Conservation (phyloP, 768 basidiomycete genomes). For the Amanita muscaria region DNA sequence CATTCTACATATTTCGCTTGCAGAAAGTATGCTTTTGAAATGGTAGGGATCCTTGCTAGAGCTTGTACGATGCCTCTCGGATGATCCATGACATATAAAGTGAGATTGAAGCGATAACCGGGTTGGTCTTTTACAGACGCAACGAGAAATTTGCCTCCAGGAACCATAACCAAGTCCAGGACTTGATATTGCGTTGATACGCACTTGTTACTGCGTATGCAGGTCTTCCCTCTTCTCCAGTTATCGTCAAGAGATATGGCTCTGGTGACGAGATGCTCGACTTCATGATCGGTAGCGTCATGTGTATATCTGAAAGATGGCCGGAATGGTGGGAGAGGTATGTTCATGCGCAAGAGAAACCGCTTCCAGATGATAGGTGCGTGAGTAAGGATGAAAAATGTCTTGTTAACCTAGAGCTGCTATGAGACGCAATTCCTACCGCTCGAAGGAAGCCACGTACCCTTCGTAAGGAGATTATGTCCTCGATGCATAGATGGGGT, state of each 20-base stretch:
- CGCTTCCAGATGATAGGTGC: slow-evolving; percentile 65
- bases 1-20: slow-evolving; percentile 53
- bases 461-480: slow-evolving; percentile 36
- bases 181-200: slow-evolving; percentile 28
- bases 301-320: slow-evolving; percentile 43
- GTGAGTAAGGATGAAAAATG: slow-evolving; percentile 55
- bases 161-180: slow-evolving; percentile 47
- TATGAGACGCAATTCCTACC: not conserved
- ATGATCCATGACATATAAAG: slow-evolving; percentile 51
- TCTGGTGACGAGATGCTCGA: slow-evolving; percentile 52
- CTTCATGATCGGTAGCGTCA: slow-evolving; percentile 30
- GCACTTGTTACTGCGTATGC: slow-evolving; percentile 18
- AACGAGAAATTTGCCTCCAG: slow-evolving; percentile 61
- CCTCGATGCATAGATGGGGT: slow-evolving; percentile 33
- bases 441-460: slow-evolving; percentile 18
- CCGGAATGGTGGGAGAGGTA: slow-evolving; percentile 54
- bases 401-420: slow-evolving; percentile 40
- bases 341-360: slow-evolving; percentile 41
- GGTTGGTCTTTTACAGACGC: slow-evolving; percentile 44
- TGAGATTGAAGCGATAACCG: slow-evolving; percentile 38
- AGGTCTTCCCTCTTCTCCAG: slow-evolving; percentile 39
- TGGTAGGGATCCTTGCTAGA: slow-evolving; percentile 41
- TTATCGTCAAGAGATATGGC: slow-evolving; percentile 53
- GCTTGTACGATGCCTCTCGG: slow-evolving; percentile 33
- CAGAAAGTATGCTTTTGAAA: slow-evolving; percentile 44